Percentiles rank a stretch among this genome's conserved stretches.
Conservation (phyloP, 495 filamentous ascomycete genomes). For the Cairneyella variabilis region DNA sequence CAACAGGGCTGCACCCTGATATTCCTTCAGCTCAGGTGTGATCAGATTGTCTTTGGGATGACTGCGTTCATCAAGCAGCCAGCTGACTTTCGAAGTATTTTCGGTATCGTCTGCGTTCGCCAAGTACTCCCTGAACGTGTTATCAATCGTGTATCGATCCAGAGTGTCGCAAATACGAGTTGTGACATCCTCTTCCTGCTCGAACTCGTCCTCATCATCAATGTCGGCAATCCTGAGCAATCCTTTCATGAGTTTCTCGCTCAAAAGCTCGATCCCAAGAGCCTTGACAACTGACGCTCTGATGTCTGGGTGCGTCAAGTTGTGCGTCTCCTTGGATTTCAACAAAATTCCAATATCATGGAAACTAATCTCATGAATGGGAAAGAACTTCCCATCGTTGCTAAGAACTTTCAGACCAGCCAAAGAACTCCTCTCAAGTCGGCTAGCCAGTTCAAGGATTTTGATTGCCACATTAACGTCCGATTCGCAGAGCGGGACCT, state of each 20-base stretch:
- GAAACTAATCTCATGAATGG: constrained; percentile 12
- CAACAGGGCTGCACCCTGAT: constrained; percentile 37
- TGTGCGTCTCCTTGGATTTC: constrained; percentile 15
- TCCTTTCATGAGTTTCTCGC: constrained; percentile 27
- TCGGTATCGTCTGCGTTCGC: constrained; percentile 40
- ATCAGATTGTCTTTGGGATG: constrained; percentile 21
- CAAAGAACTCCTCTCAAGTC: constrained; percentile 8
- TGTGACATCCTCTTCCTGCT: constrained; percentile 31
- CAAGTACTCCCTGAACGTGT: constrained; percentile 41
- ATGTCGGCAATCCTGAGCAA: constrained; percentile 26
- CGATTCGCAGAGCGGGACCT: constrained; percentile 8
- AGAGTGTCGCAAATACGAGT: constrained; percentile 37
- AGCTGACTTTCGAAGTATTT: constrained; percentile 31
- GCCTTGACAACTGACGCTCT: constrained; percentile 18
- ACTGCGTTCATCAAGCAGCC: constrained; percentile 32
- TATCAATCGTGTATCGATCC: constrained; percentile 32
- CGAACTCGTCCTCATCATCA: constrained; percentile 37
- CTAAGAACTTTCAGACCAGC: constrained; percentile 14
- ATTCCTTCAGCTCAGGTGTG: constrained; percentile 22
- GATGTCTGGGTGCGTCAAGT: constrained; percentile 30
- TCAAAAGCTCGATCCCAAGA: constrained; percentile 23
- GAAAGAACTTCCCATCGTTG: constrained; percentile 3
- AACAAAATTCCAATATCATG: constrained; percentile 10
- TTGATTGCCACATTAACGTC: constrained; percentile 27
- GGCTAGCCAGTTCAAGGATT: constrained; percentile 24